phyloP scores from a whole-genome alignment of 2,329 filamentous ascomycete genomes.

The Nakataea oryzae region DNA sequence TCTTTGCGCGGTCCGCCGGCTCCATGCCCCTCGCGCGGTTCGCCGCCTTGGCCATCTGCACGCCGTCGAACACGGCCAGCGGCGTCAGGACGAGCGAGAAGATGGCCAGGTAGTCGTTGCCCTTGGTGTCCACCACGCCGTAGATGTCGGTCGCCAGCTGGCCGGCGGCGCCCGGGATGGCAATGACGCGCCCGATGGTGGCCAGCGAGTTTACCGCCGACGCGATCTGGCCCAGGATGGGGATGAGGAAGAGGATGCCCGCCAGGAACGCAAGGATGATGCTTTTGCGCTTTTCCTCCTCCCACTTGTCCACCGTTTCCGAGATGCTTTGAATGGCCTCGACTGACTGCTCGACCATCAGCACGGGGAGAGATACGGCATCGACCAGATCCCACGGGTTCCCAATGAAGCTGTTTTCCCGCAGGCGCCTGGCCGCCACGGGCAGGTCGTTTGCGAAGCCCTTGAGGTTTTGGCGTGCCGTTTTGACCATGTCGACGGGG shows the following conservation, averaged over 20 bases:
- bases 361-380: too few relatives aligned
- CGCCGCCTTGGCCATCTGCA: conserved; percentile 4
- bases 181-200: conserved; percentile 1
- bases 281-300: background rate
- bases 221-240: conserved; percentile 10
- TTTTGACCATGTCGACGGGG: too few relatives aligned
- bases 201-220: conserved; percentile 1
- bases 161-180: conserved; percentile 3
- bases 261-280: conserved; percentile 17
- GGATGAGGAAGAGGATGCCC: conserved; percentile 17
- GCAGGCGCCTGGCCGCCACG: too few relatives aligned
- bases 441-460: too few relatives aligned
- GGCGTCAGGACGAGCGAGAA: conserved; percentile 9
- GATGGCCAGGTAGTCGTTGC: conserved; percentile 9
- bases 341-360: too few relatives aligned
- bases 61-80: conserved; percentile 8
- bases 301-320: too few relatives aligned
- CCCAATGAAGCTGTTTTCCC: too few relatives aligned
- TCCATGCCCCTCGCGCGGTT: background rate
- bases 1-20: conserved; percentile 1
- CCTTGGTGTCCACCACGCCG: conserved; percentile 7
- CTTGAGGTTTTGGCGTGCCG: too few relatives aligned
- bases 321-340: too few relatives aligned
- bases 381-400: too few relatives aligned
- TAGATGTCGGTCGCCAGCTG: conserved; percentile 9